phyloP scores from a whole-genome alignment of 2,329 filamentous ascomycete genomes.

The Phaeosphaeriaceae sp. region DNA sequence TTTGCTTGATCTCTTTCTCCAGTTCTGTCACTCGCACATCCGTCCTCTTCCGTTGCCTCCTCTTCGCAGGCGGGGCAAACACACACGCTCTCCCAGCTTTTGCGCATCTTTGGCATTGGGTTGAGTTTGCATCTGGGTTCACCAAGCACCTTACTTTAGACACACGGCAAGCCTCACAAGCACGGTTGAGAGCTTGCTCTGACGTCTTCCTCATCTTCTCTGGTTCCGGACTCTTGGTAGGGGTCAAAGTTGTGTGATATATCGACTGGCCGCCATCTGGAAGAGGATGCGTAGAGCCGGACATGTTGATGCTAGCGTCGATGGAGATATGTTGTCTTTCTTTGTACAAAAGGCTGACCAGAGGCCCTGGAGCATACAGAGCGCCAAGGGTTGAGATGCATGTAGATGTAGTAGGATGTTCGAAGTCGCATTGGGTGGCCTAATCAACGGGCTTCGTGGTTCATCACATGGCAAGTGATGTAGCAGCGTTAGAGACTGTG shows the following conservation, averaged over 20 bases:
- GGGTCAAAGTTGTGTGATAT: constrained; percentile 20
- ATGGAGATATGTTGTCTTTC: neutral
- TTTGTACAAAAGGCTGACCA: neutral
- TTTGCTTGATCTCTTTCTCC: constrained; percentile 45
- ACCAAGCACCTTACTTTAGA: constrained; percentile 46
- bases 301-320: constrained; percentile 11
- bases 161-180: constrained; percentile 45
- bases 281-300: constrained; percentile 12
- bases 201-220: constrained; percentile 26
- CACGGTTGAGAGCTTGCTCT: constrained; percentile 43
- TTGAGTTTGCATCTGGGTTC: constrained; percentile 31
- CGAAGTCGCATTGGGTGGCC: neutral
- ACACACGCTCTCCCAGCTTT: constrained; percentile 41
- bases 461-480: constrained; percentile 4
- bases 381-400: neutral
- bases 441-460: constrained; percentile 1
- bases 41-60: constrained; percentile 45
- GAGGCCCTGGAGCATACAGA: neutral
- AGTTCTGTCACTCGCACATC: constrained; percentile 47
- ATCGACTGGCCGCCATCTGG: constrained; percentile 10
- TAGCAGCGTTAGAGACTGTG: neutral
- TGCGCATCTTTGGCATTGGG: constrained; percentile 45
- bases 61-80: constrained; percentile 46
- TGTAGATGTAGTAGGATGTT: neutral
- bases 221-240: constrained; percentile 18